Percentiles rank a stretch among this genome's conserved stretches.
phyloP scores from a whole-genome alignment of 1,284 basidiomycete species.

The Ceratobasidium sp. region DNA sequence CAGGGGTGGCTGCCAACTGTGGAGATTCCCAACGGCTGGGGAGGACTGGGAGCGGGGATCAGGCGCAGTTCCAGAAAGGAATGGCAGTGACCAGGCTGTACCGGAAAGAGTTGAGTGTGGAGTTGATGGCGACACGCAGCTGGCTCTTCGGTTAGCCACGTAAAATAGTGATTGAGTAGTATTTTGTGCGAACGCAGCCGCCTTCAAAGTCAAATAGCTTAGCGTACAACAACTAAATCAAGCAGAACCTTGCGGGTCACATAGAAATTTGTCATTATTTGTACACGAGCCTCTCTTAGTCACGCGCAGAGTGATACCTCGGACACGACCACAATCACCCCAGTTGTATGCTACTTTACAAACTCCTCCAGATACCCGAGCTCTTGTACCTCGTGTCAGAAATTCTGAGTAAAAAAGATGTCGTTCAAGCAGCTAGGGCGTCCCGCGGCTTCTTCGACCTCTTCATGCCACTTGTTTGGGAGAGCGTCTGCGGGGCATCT shows the following conservation, averaged over 20 bases:
- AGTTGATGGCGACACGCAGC: no score
- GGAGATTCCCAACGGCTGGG: no score
- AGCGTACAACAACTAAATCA: background rate
- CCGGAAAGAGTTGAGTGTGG: no score
- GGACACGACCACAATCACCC: background rate
- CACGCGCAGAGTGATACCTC: background rate
- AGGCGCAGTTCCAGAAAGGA: no score
- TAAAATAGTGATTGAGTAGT: no score
- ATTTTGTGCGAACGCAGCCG: no score
- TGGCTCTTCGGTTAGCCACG: no score
- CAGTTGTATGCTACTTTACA: background rate
- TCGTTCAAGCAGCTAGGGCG: background rate
- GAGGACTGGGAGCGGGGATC: no score
- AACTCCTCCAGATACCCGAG: conserved; percentile 13
- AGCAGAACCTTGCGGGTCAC: background rate
- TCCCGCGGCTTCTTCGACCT: background rate
- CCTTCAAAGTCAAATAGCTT: background rate
- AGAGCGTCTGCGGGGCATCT: background rate
- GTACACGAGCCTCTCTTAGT: background rate
- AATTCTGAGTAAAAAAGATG: background rate
- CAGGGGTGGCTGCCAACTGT: no score
- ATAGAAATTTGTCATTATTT: background rate
- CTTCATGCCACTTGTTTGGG: conserved; percentile 7
- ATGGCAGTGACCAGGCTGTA: no score
- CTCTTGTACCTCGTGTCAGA: background rate